Evolutionary conservation across 2,329 filamentous ascomycete species (phyloP), one percentile per base, ranked within the genome.

Genomic region (Aureobasidium namibiae): DNA sequence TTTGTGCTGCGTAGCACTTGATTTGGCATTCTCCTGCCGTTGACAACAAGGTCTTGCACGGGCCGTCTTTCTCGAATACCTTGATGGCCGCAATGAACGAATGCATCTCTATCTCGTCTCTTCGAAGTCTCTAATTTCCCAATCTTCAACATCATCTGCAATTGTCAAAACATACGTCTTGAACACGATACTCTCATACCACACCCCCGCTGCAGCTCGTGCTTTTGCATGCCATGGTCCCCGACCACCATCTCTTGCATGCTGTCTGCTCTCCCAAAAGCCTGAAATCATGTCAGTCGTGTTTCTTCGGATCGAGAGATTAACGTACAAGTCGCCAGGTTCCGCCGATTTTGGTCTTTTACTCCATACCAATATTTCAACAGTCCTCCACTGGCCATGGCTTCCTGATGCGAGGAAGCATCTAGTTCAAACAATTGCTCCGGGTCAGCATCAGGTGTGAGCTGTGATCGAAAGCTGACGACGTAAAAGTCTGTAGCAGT

Each of bases 321-420:
- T 29, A 1, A 66, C 70, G 63, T 52, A 77, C 76, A 78, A 50
- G 91, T 96, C 44, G 92, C 92, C 67, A 96, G 73, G 74, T 96
- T 96, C 68, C 83, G 79, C 62, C 87, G 80, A 54, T 87, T 78
- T 44, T 72, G 75, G 74, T 95, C 84, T 21, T 87, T 86, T 34
- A 76, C 78, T 2, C 90, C 90, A 72, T 95, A 96, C 90, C 92
- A 96, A 73, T 96, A 96, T 72, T 95, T 95, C 68, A 96, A 74
- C 68, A 96, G 82, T 0, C 90, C 90, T 6, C 91, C 91, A 67
- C 85, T 89, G 39, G 80, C 80, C 18, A 86, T 86, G 13, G 92
- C 92, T 71, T 96, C 91, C 24, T 82, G 79, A 70, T 96, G 91
- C 7, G 88, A 88, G 61, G 84, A 84, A 68, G 86, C 85, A 73